Evolutionary conservation across 345 rosid genomes (phyloP).

Genomic region (Salix dunnii): DNA sequence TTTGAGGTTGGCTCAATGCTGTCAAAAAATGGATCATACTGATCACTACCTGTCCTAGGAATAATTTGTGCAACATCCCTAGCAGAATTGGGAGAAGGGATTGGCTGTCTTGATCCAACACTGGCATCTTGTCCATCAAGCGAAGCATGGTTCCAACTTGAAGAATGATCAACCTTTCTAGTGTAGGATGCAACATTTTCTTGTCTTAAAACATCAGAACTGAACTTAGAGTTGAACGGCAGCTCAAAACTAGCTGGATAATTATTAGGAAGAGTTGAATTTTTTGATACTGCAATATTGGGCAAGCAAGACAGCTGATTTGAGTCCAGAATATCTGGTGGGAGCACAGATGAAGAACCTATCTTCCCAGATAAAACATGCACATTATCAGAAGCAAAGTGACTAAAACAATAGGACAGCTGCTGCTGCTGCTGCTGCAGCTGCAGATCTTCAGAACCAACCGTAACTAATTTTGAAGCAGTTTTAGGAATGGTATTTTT

Average conservation of each 20-base stretch:
- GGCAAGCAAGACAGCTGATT: constrained; percentile 20
- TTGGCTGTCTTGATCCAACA: constrained; percentile 42
- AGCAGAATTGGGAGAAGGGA: constrained; percentile 41
- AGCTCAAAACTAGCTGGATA: constrained; percentile 48
- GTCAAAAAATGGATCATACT: constrained; percentile 88
- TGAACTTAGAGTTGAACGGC: constrained; percentile 35
- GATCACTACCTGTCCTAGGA: constrained; percentile 42
- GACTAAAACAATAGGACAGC: constrained; percentile 20
- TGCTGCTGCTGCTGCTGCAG: constrained; percentile 45
- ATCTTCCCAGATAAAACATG: constrained; percentile 17
- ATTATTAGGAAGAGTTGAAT: constrained; percentile 33
- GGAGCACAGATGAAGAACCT: constrained; percentile 29
- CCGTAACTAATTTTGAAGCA: constrained; percentile 16
- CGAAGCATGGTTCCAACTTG: constrained; percentile 26
- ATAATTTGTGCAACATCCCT: constrained; percentile 28
- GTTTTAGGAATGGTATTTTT: constrained; percentile 7
- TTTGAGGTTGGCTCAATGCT: constrained; percentile 63
- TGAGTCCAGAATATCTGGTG: constrained; percentile 27
- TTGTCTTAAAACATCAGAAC: constrained; percentile 33
- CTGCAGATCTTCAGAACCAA: constrained; percentile 11
- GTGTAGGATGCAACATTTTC: constrained; percentile 27
- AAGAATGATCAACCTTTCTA: constrained; percentile 21
- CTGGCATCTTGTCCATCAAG: constrained; percentile 29
- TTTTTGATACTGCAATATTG: constrained; percentile 33
- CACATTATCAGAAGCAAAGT: constrained; percentile 11